Conservation (phyloP, 2,329 filamentous ascomycete species). For the Spiromastix sp. region DNA sequence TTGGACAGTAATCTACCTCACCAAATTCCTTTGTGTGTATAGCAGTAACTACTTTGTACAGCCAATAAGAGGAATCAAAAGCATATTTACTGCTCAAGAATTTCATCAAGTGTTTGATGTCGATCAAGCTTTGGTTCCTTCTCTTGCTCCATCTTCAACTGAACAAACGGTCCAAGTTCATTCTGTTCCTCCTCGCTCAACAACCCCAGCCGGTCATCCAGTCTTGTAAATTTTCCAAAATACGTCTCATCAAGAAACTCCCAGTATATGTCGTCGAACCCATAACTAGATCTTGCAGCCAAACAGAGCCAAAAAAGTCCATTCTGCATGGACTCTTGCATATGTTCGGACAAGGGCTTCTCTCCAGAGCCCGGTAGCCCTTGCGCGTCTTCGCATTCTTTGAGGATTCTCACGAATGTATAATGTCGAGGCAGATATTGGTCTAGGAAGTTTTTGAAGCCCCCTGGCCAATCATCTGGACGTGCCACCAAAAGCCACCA, state of each 20-base stretch:
- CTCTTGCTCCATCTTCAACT: conserved; percentile 18
- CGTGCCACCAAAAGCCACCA: conserved; percentile 20
- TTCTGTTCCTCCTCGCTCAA: no score
- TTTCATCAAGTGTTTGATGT: conserved; percentile 15
- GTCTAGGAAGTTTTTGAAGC: conserved; percentile 16
- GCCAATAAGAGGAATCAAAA: no score
- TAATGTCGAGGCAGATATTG: conserved; percentile 16
- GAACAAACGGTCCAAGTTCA: no score
- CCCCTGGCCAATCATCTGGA: conserved; percentile 19
- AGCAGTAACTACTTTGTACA: no score
- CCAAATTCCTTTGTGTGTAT: no score
- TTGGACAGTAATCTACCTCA: no score
- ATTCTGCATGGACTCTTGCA: conserved; percentile 17
- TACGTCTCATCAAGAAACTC: conserved; percentile 17
- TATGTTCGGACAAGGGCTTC: conserved; percentile 16
- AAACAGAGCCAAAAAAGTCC: conserved; percentile 21
- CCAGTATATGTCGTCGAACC: conserved; percentile 24
- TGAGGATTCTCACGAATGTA: conserved; percentile 17
- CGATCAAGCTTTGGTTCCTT: conserved; percentile 13
- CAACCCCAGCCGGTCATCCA: conserved; percentile 13
- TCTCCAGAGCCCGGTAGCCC: conserved; percentile 11
- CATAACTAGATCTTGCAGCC: conserved; percentile 16
- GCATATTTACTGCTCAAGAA: no score
- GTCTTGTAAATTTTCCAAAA: conserved; percentile 18
- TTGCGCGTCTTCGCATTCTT: conserved; percentile 14